Evolutionary conservation across 129 eudicot genomes (phyloP).

Genomic region (Calendula officinalis): DNA sequence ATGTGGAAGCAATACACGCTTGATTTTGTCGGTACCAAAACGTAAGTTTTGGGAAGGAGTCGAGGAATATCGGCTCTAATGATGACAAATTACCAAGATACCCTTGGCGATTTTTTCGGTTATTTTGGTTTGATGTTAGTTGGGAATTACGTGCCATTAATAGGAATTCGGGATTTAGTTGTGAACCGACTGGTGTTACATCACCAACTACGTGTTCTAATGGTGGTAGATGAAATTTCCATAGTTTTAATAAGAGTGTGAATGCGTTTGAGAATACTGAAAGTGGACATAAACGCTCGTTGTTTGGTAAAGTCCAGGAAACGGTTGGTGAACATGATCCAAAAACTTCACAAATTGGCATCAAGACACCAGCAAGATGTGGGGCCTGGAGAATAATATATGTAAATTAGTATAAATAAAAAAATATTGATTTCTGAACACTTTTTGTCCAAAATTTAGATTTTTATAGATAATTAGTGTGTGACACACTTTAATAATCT

Average conservation of each 20-base stretch:
- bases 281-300: conserved; percentile 72
- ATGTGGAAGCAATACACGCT: conserved; percentile 80
- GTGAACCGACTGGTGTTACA: conserved; percentile 73
- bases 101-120: conserved; percentile 31
- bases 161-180: conserved; percentile 81
- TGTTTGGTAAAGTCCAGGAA: conserved; percentile 67
- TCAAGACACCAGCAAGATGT: conserved; percentile 87
- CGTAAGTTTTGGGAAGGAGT: conserved; percentile 78
- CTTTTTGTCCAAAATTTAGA: neutral
- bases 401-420: conserved; percentile 7
- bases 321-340: conserved; percentile 80
- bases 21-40: conserved; percentile 87
- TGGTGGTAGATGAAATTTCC: conserved; percentile 93
- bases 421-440: neutral
- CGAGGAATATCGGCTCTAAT: conserved; percentile 64
- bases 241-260: conserved; percentile 78
- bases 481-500: neutral
- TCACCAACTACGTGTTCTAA: conserved; percentile 66
- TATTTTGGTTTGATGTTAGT: conserved; percentile 56
- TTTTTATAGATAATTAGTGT: neutral
- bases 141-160: conserved; percentile 72
- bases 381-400: conserved; percentile 59
- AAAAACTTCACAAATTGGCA: conserved; percentile 92
- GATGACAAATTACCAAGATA: conserved; percentile 40
- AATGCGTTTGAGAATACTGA: conserved; percentile 89